Evolutionary conservation across 2,329 filamentous ascomycete genomes (phyloP).

Genomic region (Scleromitrula shiraiana): DNA sequence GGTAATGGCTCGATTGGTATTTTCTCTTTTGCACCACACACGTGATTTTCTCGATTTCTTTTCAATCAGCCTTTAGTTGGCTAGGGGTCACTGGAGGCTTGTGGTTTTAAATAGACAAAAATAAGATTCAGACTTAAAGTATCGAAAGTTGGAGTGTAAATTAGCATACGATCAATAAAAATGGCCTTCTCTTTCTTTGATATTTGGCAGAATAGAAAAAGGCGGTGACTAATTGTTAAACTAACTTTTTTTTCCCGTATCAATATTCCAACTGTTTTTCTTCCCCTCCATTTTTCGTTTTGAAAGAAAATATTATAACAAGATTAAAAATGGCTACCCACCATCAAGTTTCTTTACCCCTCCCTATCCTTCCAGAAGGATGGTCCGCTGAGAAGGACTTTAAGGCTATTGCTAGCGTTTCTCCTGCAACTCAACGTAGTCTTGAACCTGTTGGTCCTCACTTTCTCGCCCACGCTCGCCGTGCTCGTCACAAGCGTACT

Average conservation of each 20-base stretch:
- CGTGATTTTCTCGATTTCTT: too few relatives aligned
- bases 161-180: too few relatives aligned
- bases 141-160: too few relatives aligned
- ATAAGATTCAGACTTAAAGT: too few relatives aligned
- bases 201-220: too few relatives aligned
- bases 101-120: too few relatives aligned
- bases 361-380: conserved; percentile 69
- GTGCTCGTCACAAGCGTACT: conserved; percentile 91
- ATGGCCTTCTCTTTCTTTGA: too few relatives aligned
- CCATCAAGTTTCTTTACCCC: conserved; percentile 45
- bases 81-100: too few relatives aligned
- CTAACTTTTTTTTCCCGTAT: conserved; percentile 2
- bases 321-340: conserved; percentile 21
- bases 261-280: conserved; percentile 2
- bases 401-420: conserved; percentile 72
- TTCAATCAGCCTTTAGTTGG: too few relatives aligned
- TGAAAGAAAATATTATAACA: not conserved
- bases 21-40: too few relatives aligned
- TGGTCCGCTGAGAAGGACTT: conserved; percentile 91
- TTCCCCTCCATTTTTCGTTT: conserved; percentile 4
- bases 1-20: too few relatives aligned
- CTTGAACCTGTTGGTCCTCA: conserved; percentile 95
- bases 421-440: conserved; percentile 70
- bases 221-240: not conserved
- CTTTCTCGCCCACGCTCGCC: conserved; percentile 94